Evolutionary conservation across 2,329 filamentous ascomycete species (phyloP).

Genomic region (Colletotrichum scovillei): DNA sequence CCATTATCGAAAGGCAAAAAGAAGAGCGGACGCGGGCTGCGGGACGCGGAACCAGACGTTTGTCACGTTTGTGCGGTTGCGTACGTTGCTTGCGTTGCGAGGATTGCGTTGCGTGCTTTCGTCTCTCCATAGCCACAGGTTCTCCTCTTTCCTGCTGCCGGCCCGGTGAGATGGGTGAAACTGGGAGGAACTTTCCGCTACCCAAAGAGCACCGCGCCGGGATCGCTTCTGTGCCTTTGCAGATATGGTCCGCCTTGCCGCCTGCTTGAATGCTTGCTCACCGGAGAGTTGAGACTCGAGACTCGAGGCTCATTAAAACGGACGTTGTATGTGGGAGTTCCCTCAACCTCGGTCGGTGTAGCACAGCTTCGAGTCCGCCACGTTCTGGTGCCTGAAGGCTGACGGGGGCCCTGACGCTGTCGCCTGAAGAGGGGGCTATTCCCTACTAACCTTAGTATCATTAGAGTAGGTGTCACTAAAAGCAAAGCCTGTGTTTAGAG

Average conservation of each 20-base stretch:
- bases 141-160: neutral
- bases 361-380: constrained; percentile 11
- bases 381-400: neutral
- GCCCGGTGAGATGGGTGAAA: neutral
- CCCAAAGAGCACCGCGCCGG: neutral
- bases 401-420: neutral
- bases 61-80: neutral
- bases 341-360: neutral
- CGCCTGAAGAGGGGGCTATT: neutral
- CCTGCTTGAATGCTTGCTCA: neutral
- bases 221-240: neutral
- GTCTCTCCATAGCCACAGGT: neutral
- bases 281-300: neutral
- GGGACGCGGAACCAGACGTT: neutral
- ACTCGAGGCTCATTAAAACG: neutral
- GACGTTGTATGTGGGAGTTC: neutral
- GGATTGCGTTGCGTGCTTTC: neutral
- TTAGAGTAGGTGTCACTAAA: neutral
- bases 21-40: neutral
- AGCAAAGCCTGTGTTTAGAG: neutral
- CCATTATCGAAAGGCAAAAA: neutral
- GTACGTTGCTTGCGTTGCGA: neutral
- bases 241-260: neutral
- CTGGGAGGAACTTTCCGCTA: neutral
- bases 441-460: constrained; percentile 2